Percentiles rank a stretch among this genome's conserved stretches.
Conservation (phyloP, 257 asterid genomes). For the Phtheirospermum japonicum region DNA sequence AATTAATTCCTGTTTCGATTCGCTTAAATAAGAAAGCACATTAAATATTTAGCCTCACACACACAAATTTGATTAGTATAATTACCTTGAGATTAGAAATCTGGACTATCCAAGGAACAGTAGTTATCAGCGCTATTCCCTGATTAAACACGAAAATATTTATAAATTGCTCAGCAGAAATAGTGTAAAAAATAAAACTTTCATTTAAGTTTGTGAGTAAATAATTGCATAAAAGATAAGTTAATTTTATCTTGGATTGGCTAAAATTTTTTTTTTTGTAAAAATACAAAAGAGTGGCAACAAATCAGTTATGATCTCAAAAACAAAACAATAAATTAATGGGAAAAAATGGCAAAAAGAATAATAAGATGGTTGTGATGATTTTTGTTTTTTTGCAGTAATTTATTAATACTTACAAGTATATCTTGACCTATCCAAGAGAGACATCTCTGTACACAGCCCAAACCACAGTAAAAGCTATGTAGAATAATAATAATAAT, state of each 20-base stretch:
- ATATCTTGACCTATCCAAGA: conserved; percentile 96
- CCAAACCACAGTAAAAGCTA: conserved; percentile 81
- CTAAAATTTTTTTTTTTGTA: no score
- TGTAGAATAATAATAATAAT: no score
- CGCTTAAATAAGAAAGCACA: conserved; percentile 23
- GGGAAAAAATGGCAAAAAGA: background rate
- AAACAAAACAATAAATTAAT: background rate
- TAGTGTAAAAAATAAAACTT: conserved; percentile 63
- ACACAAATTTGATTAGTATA: conserved; percentile 16
- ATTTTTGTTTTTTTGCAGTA: background rate
- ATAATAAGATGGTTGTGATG: conserved; percentile 8
- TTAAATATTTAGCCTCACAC: conserved; percentile 4
- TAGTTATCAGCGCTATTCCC: no score
- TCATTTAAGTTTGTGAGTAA: conserved; percentile 14
- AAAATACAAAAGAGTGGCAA: no score
- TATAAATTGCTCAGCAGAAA: no score
- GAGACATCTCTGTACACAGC: conserved; percentile 55
- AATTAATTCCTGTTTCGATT: no score
- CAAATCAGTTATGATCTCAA: no score
- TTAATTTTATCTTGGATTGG: no score
- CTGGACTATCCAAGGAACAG: no score
- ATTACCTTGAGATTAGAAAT: no score
- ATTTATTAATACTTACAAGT: no score
- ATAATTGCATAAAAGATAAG: background rate
- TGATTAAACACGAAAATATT: no score